These are phyloP conservation scores for Starmera pachycereana DNA, from an alignment of 805 yeast genomes.

Conservation along the genomic window DNA sequence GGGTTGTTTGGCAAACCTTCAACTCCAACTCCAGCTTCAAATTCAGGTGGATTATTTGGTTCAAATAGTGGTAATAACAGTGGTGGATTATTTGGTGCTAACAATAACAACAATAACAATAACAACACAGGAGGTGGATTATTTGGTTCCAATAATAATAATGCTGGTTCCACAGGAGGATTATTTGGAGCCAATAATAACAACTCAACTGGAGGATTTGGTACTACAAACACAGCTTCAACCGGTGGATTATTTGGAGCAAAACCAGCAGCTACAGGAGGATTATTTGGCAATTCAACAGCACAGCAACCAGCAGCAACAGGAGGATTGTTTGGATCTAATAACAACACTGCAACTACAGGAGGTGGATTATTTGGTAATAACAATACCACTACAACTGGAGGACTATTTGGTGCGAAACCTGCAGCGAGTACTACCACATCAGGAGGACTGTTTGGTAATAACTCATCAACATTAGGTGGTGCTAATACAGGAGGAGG, in stretches of 20 bases:
- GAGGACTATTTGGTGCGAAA: slow-evolving; percentile 24
- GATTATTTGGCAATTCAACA: slow-evolving; percentile 18
- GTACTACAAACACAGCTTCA: slow-evolving; percentile 24
- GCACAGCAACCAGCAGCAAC: slow-evolving; percentile 12
- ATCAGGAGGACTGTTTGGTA: slow-evolving; percentile 29
- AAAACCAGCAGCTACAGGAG: slow-evolving; percentile 10
- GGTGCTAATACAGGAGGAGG: slow-evolving; percentile 5
- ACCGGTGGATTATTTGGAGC: slow-evolving; percentile 30
- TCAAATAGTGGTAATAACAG: slow-evolving; percentile 19
- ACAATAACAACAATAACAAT: slow-evolving; percentile 4
- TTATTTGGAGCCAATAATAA: slow-evolving; percentile 8
- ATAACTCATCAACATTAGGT: slow-evolving; percentile 15
- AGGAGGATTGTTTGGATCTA: slow-evolving; percentile 29
- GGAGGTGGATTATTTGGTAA: slow-evolving; percentile 27
- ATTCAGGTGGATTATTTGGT: slow-evolving; percentile 31
- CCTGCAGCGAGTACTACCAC: slow-evolving; percentile 12
- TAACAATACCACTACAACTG: slow-evolving; percentile 13
- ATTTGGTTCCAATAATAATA: slow-evolving; percentile 22
- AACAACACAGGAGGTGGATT: slow-evolving; percentile 25
- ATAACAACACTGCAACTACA: slow-evolving; percentile 13
- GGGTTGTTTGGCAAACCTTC: slow-evolving; percentile 19
- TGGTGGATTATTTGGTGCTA: slow-evolving; percentile 34
- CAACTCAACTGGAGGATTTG: slow-evolving; percentile 28
- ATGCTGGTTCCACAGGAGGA: not conserved
- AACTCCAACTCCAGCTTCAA: slow-evolving; percentile 1